Conservation (phyloP, 2,329 filamentous ascomycete genomes). For the Fusarium circinatum region DNA sequence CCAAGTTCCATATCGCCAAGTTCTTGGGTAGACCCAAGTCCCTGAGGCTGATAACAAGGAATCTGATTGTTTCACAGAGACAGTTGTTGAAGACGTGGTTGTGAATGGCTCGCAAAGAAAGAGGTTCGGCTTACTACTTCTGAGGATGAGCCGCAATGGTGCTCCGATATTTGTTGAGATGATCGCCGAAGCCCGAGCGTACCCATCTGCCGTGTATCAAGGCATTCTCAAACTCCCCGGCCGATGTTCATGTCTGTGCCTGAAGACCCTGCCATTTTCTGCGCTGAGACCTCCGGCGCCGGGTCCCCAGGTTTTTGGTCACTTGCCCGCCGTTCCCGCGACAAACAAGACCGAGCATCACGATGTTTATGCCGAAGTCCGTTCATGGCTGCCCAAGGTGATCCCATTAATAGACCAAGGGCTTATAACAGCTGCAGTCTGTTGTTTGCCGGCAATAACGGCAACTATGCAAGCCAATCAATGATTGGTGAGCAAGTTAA, state of each 20-base stretch:
- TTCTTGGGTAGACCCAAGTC: not conserved
- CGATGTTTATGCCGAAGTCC: not conserved
- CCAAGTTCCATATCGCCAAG: conserved; percentile 31
- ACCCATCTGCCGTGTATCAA: conserved; percentile 8
- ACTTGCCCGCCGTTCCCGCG: conserved; percentile 29
- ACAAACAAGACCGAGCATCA: conserved; percentile 5
- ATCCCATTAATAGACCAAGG: not conserved
- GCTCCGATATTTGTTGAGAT: conserved; percentile 1
- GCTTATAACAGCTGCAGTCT: not conserved
- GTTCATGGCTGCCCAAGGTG: conserved; percentile 4
- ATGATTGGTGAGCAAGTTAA: conserved; percentile 13
- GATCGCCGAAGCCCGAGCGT: conserved; percentile 28
- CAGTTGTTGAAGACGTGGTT: not conserved
- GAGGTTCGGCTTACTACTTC: conserved; percentile 14
- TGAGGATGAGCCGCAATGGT: conserved; percentile 14
- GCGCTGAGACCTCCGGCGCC: conserved; percentile 12
- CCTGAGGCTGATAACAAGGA: conserved; percentile 7
- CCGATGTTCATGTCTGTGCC: not conserved
- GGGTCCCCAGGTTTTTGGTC: conserved; percentile 7
- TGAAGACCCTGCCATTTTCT: not conserved
- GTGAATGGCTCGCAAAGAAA: conserved; percentile 2
- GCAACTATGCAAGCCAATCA: not conserved
- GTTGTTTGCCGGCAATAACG: conserved; percentile 13
- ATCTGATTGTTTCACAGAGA: not conserved
- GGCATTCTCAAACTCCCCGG: conserved; percentile 11